Conservation (phyloP, 352 stramenopile genomes). For the Phytophthora podocarpi region DNA sequence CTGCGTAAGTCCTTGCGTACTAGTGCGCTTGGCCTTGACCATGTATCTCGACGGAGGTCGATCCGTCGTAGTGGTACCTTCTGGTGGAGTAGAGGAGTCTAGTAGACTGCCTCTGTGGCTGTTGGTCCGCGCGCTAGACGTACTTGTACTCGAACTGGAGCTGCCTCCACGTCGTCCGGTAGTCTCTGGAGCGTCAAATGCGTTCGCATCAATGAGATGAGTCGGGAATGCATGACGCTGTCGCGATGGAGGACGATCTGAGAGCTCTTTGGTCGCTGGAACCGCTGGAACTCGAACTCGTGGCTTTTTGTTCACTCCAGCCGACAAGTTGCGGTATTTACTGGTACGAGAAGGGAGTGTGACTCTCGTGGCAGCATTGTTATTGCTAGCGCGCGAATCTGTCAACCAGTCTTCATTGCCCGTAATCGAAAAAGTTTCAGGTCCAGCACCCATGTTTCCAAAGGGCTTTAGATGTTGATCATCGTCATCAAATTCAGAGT, state of each 20-base stretch:
- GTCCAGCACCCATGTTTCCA: background rate
- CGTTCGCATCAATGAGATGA: slow-evolving; percentile 66
- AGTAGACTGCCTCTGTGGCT: background rate
- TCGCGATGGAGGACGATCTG: slow-evolving; percentile 67
- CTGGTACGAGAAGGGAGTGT: slow-evolving; percentile 31
- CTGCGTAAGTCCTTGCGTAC: slow-evolving; percentile 1
- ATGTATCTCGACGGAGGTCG: slow-evolving; percentile 82
- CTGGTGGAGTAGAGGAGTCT: background rate
- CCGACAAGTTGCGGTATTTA: slow-evolving; percentile 37
- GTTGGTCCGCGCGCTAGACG: slow-evolving; percentile 15
- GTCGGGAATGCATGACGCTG: slow-evolving; percentile 82
- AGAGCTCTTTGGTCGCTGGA: slow-evolving; percentile 6
- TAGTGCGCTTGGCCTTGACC: slow-evolving; percentile 56
- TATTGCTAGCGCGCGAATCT: background rate
- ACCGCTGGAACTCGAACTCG: slow-evolving; percentile 4
- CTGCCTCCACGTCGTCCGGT: slow-evolving; percentile 13
- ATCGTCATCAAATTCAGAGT: slow-evolving; percentile 5
- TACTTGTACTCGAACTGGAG: slow-evolving; percentile 11
- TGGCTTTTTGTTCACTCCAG: slow-evolving; percentile 28
- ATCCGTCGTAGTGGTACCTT: slow-evolving; percentile 26
- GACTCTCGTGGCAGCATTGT: background rate
- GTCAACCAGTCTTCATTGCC: slow-evolving; percentile 18
- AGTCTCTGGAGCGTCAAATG: slow-evolving; percentile 30
- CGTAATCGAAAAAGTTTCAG: slow-evolving; percentile 7
- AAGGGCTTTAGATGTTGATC: background rate